Evolutionary conservation across 495 filamentous ascomycete genomes (phyloP).

Genomic region (Penicillium salamii): DNA sequence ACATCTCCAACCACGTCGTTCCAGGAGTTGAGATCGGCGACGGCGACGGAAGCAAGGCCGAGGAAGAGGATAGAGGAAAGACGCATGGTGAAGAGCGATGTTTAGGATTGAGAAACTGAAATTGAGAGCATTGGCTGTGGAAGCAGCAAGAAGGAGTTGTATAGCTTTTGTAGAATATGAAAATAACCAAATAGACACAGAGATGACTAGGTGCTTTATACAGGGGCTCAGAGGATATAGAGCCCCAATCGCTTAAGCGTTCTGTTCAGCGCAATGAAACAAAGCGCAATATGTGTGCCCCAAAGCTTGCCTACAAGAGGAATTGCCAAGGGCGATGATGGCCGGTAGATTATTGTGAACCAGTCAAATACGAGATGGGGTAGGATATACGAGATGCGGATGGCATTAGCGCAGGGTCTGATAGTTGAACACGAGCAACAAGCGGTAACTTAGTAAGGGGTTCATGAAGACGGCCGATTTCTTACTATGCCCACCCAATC

Average conservation of each 20-base stretch:
- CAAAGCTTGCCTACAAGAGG: background rate
- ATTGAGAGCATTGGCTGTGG: too few relatives aligned
- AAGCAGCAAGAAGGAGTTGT: too few relatives aligned
- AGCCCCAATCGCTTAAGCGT: too few relatives aligned
- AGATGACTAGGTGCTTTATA: too few relatives aligned
- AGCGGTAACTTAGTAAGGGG: background rate
- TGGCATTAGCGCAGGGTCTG: background rate
- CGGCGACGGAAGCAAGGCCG: background rate
- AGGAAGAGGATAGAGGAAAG: background rate
- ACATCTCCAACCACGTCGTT: conserved; percentile 2
- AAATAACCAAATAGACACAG: too few relatives aligned
- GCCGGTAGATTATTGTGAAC: background rate
- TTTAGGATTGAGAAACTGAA: too few relatives aligned
- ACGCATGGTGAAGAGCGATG: background rate
- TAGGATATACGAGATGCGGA: background rate
- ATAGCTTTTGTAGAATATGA: too few relatives aligned
- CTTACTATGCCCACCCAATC: too few relatives aligned
- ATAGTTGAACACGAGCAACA: background rate
- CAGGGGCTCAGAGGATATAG: too few relatives aligned
- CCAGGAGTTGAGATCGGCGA: background rate
- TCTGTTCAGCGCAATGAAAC: background rate
- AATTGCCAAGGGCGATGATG: background rate
- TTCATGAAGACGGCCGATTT: too few relatives aligned
- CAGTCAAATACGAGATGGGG: background rate
- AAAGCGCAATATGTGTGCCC: background rate